Evolutionary conservation across 176 grass and related monocot genomes (phyloP), one percentile per base, ranked within the genome.

Genomic region (Eleusine coracana): DNA sequence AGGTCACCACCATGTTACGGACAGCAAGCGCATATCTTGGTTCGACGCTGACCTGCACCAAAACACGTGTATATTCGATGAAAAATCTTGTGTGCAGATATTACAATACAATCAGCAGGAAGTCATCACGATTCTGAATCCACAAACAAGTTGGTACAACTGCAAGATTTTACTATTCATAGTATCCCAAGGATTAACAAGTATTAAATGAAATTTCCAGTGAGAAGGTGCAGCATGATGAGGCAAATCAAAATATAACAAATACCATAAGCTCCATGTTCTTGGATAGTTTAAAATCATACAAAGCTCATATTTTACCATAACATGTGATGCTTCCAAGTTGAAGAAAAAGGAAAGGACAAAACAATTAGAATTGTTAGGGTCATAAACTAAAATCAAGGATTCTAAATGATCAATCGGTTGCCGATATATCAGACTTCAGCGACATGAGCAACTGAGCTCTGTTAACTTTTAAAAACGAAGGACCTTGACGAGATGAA

Each of bases 61-160:
- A 59, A 51, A 31, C 12, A 80, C 23, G 29, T 16, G 5, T 10
- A 49, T 7, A 66, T 46, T 78, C 46, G 10, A 68, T 40, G 8
- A 73, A 84, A 84, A 20, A 87, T 27, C 40, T 29, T 6, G 8
- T 73, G 10, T 60, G 36, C 49, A 68, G 5, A 60, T n/a, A 68
- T 41, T 11, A 39, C 40, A 16, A 45, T 58, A 50, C 25, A 42
- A 1, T 45, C 51, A 64, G 34, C 34, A 70, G 48, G 17, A 75
- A 80, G 62, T 3, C 7, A 62, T 8, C 51, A 49, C 45, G 6
- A 37, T 75, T 21, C 17, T 81, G 15, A 21, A 25, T 56, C 54
- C 21, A 56, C 18, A 18, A 54, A 59, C 56, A 23, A 23, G 6
- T 59, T 59, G 56, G 56, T 23, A 23, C 6, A 7, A 23, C 21